These are phyloP conservation scores for Suhomyces atakaporum DNA, from an alignment of 1,139 yeast genomes.

Conservation along the genomic window DNA sequence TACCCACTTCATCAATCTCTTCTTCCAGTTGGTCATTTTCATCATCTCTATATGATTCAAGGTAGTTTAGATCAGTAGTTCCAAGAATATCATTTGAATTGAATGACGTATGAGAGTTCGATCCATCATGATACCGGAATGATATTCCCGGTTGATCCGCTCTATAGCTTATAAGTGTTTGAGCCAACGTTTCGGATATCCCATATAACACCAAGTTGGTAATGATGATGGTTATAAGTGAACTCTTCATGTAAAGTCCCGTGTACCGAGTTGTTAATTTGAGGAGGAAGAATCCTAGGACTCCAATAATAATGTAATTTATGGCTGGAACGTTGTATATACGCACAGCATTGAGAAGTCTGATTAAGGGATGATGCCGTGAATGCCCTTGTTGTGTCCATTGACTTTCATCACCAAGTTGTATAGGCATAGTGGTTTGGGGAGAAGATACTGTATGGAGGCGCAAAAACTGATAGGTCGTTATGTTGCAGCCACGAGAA, in stretches of 20 bases:
- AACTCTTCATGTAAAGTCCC: constrained; percentile 63
- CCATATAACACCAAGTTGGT: constrained; percentile 84
- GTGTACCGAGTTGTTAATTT: constrained; percentile 61
- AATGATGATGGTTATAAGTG: constrained; percentile 76
- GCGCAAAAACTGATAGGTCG: neutral
- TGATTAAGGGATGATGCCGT: constrained; percentile 19
- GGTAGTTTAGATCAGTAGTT: constrained; percentile 20
- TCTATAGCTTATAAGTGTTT: constrained; percentile 52
- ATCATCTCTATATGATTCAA: constrained; percentile 15
- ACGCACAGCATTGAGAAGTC: constrained; percentile 37
- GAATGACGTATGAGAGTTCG: constrained; percentile 13
- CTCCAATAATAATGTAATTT: constrained; percentile 52
- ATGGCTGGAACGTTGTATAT: constrained; percentile 50
- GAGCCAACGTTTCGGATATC: constrained; percentile 88
- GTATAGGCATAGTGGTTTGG: constrained; percentile 24
- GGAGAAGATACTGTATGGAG: constrained; percentile 5
- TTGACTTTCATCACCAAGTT: constrained; percentile 20
- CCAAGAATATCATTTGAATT: constrained; percentile 17
- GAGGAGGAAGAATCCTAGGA: constrained; percentile 51
- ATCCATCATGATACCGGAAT: constrained; percentile 23
- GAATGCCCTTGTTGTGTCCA: neutral
- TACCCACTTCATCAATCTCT: constrained; percentile 29
- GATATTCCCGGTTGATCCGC: constrained; percentile 24
- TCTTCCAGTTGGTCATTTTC: constrained; percentile 18
- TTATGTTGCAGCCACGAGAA: neutral